Percentiles rank a stretch among this genome's conserved stretches.
Evolutionary conservation across 768 basidiomycete species (phyloP).

Genomic region (Phaffia australis): DNA sequence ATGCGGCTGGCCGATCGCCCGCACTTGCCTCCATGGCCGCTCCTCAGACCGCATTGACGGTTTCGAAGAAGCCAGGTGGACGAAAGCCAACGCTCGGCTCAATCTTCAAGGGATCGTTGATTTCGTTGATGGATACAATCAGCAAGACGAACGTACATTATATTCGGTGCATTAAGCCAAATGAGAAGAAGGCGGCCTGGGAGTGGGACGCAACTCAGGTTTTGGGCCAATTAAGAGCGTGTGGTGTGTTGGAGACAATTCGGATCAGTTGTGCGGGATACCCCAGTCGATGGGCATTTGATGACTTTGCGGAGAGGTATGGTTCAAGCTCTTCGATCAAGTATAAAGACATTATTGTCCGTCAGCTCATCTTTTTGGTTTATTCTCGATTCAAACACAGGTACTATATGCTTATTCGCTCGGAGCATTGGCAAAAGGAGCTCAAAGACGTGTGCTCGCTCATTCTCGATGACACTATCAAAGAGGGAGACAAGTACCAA

Average conservation of each 20-base stretch:
- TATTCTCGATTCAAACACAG: conserved; percentile 46
- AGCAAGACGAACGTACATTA: conserved; percentile 97
- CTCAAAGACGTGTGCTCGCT: conserved; percentile 67
- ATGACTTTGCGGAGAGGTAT: conserved; percentile 94
- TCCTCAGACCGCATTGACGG: conserved; percentile 5
- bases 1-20: not conserved
- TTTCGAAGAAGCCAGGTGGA: conserved; percentile 21
- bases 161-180: conserved; percentile 98
- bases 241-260: conserved; percentile 98
- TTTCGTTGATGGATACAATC: conserved; percentile 92
- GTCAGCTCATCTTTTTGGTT: not conserved
- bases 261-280: conserved; percentile 98
- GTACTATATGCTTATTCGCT: conserved; percentile 92
- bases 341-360: not conserved
- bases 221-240: conserved; percentile 83
- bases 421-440: conserved; percentile 70
- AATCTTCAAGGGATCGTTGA: conserved; percentile 92
- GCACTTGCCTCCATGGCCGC: conserved; percentile 8
- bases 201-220: conserved; percentile 94
- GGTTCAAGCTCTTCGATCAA: conserved; percentile 29
- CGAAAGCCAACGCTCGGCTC: conserved; percentile 89
- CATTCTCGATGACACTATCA: conserved; percentile 76
- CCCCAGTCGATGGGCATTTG: conserved; percentile 95
- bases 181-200: conserved; percentile 93
- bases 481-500: conserved; percentile 93